Base-by-base conservation (phyloP, 2,329 filamentous ascomycete genomes). In the Colletotrichum lupini region DNA sequence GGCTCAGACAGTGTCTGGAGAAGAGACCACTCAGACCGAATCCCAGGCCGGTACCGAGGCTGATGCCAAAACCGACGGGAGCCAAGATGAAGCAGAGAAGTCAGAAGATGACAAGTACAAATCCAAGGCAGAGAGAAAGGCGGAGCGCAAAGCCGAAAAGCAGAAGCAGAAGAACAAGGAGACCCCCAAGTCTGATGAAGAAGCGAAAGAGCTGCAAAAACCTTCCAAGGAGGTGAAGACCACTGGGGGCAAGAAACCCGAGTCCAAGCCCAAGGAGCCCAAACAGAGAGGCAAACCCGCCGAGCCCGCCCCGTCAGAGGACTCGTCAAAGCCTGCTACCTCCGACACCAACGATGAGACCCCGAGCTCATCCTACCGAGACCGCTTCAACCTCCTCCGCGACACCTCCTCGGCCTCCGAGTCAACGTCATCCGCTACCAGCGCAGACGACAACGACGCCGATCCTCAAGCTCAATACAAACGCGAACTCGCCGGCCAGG, bases 361-460 rank as follows among this genome's bases (percentile, higher is more conserved):
- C 37, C 14, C 67, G 8, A 68, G 73, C 11, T 61, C 67, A 11
- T 22, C 55, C 9, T 57, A 61, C 30, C 56, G 72, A 9, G 52
- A 52, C 16, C 65, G 72, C n/a, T 52, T 75, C 26, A 49, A 58
- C 32, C 75, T 76, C 14, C 79, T 79, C 1, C 79, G 77, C 35
- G 76, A 82, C 26, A 80, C 77, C 5, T 79, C 78, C 32, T 79
- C 77, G 14, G 55, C 60, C 4, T 73, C 75, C n/a, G 76, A 75
- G 46, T 76, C 75, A 3, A 61, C 75, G 5, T 74, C 76, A 7
- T 73, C 76, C 11, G 62, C 66, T 16, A 49, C 63, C 35, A 71
- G 75, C 28, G 62, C 37, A 26, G 63, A 64, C 24, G 68, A 49
- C 22, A 59, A 59, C 46, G 74, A 77, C 16, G 72, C 72, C 22